Conservation (phyloP, 495 filamentous ascomycete genomes). For the Lepidopterella palustris region DNA sequence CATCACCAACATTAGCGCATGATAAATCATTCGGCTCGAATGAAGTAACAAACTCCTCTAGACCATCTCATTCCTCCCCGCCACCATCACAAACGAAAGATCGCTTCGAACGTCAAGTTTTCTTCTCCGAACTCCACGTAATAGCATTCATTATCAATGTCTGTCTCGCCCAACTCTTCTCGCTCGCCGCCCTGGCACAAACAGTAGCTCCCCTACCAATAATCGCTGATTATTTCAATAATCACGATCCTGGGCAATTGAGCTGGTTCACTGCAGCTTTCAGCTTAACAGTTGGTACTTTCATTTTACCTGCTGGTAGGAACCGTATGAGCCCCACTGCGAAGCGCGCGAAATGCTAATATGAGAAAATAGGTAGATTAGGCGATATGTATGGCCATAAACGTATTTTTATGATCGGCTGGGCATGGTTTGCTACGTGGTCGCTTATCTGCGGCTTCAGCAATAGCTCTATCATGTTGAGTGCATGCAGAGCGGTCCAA, state of each 20-base stretch:
- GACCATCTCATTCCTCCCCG: background rate
- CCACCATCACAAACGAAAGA: background rate
- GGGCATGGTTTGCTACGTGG: conserved; percentile 22
- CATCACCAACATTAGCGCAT: too few species aligned
- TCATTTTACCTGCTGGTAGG: conserved; percentile 25
- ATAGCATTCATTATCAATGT: conserved; percentile 9
- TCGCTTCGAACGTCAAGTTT: background rate
- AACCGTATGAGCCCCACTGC: background rate
- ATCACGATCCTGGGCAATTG: background rate
- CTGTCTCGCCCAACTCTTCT: conserved; percentile 11
- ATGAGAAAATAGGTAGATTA: background rate
- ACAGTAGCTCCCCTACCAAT: conserved; percentile 8
- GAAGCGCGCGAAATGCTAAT: background rate
- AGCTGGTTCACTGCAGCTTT: conserved; percentile 26
- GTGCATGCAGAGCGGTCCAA: conserved; percentile 43
- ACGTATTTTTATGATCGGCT: conserved; percentile 20
- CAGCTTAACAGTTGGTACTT: conserved; percentile 24
- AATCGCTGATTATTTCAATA: conserved; percentile 2
- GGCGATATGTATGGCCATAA: conserved; percentile 30
- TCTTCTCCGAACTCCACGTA: conserved; percentile 7
- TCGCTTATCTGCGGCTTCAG: conserved; percentile 17
- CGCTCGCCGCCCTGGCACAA: conserved; percentile 1
- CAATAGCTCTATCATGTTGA: conserved; percentile 39
- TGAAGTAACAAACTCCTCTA: background rate
- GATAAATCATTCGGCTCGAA: background rate